Evolutionary conservation across 2,329 filamentous ascomycete genomes (phyloP).

Genomic region (Talaromyces rugulosus): DNA sequence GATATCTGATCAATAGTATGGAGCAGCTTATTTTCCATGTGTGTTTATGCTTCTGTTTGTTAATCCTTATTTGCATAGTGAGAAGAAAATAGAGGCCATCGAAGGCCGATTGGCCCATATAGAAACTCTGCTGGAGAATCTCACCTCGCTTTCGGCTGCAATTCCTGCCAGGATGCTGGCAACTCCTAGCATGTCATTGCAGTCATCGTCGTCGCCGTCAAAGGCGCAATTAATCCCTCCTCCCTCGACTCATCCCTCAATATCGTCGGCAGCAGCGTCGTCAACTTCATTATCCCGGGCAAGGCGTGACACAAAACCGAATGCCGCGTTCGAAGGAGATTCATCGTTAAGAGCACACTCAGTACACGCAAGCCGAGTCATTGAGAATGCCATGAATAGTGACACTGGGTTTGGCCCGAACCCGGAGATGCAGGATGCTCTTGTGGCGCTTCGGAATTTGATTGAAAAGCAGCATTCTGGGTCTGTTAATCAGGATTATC

Average conservation of each 20-base stretch:
- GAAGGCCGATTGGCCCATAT: slow-evolving; percentile 49
- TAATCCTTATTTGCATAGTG: slow-evolving; percentile 28
- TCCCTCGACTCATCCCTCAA: slow-evolving; percentile 4
- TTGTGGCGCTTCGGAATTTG: slow-evolving; percentile 35
- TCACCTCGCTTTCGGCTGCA: slow-evolving; percentile 26
- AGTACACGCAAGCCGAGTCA: slow-evolving; percentile 42
- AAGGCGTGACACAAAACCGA: slow-evolving; percentile 12
- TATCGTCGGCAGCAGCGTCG: neutral
- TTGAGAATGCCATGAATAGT: slow-evolving; percentile 36
- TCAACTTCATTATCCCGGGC: slow-evolving; percentile 1
- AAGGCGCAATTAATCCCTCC: neutral
- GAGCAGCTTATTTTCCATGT: neutral
- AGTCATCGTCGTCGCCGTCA: neutral
- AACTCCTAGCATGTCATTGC: neutral
- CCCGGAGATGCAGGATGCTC: slow-evolving; percentile 35
- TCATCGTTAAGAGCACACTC: slow-evolving; percentile 48
- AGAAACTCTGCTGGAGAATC: slow-evolving; percentile 38
- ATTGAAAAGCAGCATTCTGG: slow-evolving; percentile 33
- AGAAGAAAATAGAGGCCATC: slow-evolving; percentile 52
- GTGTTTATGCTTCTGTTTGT: neutral
- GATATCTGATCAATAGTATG: slow-evolving; percentile 41
- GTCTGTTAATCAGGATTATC: slow-evolving; percentile 21
- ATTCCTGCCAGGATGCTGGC: neutral
- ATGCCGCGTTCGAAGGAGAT: slow-evolving; percentile 44
- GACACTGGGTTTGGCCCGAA: slow-evolving; percentile 31